Evolutionary conservation across 2,329 filamentous ascomycete species (phyloP).

Genomic region (Sclerotinia borealis): DNA sequence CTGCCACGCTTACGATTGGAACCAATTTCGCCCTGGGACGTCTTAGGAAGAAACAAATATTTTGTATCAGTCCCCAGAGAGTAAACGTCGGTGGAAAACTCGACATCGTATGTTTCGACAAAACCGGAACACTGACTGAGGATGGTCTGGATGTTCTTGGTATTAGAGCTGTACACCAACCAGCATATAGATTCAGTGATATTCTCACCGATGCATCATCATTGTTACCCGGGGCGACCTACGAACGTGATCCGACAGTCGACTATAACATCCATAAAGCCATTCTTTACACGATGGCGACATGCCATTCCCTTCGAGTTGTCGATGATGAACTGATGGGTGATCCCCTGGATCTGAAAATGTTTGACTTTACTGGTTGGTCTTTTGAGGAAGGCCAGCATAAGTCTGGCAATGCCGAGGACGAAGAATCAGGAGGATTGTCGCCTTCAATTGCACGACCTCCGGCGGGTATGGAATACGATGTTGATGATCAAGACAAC

Average conservation of each 20-base stretch:
- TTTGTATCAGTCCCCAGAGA: constrained; percentile 94
- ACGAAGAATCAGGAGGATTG: constrained; percentile 69
- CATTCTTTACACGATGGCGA: constrained; percentile 90
- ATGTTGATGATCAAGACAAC: constrained; percentile 43
- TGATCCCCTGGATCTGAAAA: constrained; percentile 92
- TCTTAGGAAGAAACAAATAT: constrained; percentile 84
- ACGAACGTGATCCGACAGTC: constrained; percentile 52
- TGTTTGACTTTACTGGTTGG: constrained; percentile 97
- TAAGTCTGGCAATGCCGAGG: constrained; percentile 54
- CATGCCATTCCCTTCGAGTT: constrained; percentile 83
- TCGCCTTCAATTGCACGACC: constrained; percentile 86
- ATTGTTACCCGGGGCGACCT: constrained; percentile 47
- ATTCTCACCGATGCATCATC: constrained; percentile 60
- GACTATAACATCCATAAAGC: constrained; percentile 59
- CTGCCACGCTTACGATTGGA: constrained; percentile 91
- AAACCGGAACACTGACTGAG: constrained; percentile 96
- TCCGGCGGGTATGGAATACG: constrained; percentile 55
- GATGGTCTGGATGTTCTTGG: constrained; percentile 93
- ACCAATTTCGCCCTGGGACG: constrained; percentile 89
- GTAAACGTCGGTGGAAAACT: constrained; percentile 96
- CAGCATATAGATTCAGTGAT: constrained; percentile 62
- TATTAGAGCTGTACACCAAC: constrained; percentile 67
- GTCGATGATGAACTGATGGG: constrained; percentile 87
- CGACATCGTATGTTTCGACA: constrained; percentile 96
- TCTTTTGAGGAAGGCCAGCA: constrained; percentile 83